phyloP scores from a whole-genome alignment of 2,329 filamentous ascomycete species.

The Cryphonectria naterciae region DNA sequence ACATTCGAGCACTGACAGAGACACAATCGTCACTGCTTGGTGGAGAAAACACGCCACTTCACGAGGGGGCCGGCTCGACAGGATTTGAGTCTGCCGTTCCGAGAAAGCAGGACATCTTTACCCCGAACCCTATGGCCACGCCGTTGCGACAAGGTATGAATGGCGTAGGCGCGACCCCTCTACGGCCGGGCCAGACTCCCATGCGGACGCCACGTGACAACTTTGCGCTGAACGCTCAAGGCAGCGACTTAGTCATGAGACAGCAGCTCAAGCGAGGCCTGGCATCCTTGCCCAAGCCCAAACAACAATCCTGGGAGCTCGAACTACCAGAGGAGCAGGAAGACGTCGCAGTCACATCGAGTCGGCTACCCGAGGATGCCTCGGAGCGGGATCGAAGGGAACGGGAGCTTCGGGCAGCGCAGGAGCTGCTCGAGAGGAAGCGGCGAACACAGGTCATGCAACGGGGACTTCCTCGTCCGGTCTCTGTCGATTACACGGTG shows the following conservation, averaged over 20 bases:
- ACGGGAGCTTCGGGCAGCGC: slow-evolving; percentile 71
- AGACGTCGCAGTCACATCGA: slow-evolving; percentile 56
- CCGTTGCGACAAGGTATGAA: slow-evolving; percentile 70
- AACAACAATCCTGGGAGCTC: slow-evolving; percentile 91
- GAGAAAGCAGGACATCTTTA: slow-evolving; percentile 79
- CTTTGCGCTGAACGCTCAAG: slow-evolving; percentile 78
- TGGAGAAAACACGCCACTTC: slow-evolving; percentile 88
- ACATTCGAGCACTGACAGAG: slow-evolving; percentile 88
- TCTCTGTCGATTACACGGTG: slow-evolving; percentile 69
- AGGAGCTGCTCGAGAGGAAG: slow-evolving; percentile 72
- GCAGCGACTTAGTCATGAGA: slow-evolving; percentile 66
- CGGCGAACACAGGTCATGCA: slow-evolving; percentile 93
- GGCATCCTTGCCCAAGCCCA: slow-evolving; percentile 86
- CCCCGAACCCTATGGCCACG: slow-evolving; percentile 93
- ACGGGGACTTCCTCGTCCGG: slow-evolving; percentile 76
- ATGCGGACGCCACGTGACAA: slow-evolving; percentile 87
- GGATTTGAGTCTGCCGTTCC: slow-evolving; percentile 87
- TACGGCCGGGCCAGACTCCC: slow-evolving; percentile 76
- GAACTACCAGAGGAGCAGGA: slow-evolving; percentile 84
- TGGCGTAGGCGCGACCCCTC: slow-evolving; percentile 70
- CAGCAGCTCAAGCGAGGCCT: slow-evolving; percentile 73
- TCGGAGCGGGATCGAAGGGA: slow-evolving; percentile 82
- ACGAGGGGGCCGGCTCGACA: slow-evolving; percentile 80
- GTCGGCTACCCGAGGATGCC: slow-evolving; percentile 51
- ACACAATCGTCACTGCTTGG: slow-evolving; percentile 93